Conservation (phyloP, 139 green algal genomes). For the Choricystis sp. region DNA sequence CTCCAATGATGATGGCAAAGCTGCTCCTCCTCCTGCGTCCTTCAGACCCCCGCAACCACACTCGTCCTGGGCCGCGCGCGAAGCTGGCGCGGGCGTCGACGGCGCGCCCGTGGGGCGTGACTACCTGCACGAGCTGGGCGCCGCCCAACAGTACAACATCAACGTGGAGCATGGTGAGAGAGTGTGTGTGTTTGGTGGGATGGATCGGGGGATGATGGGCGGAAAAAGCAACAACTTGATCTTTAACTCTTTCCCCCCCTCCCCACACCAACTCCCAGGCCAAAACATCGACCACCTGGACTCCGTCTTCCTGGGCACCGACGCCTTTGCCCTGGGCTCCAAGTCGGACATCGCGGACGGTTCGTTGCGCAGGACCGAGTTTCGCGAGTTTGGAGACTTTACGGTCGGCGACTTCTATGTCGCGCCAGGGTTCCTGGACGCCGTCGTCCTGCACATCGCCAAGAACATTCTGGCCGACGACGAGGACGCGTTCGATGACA, state of each 20-base stretch:
- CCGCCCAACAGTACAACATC: constrained; percentile 44
- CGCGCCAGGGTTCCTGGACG: constrained; percentile 93
- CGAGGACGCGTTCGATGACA: constrained; percentile 33
- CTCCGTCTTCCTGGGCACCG: constrained; percentile 36
- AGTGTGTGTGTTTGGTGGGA: not conserved
- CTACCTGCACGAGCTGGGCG: constrained; percentile 26
- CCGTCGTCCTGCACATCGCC: constrained; percentile 83
- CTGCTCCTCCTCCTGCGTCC: no score
- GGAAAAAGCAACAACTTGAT: no score
- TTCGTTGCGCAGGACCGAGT: constrained; percentile 31
- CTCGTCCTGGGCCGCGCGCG: no score
- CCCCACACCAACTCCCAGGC: constrained; percentile 5
- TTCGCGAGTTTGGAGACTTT: constrained; percentile 71
- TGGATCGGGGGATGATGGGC: not conserved
- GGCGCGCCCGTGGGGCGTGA: constrained; percentile 13
- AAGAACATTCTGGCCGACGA: constrained; percentile 92
- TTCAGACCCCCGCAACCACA: no score
- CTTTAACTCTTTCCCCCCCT: not conserved
- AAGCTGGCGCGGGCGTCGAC: no score
- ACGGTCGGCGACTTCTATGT: constrained; percentile 97
- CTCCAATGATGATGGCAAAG: no score
- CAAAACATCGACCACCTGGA: constrained; percentile 47
- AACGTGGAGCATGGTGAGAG: constrained; percentile 34
- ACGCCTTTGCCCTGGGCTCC: constrained; percentile 17
- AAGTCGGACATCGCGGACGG: constrained; percentile 54